Conservation (phyloP, 768 basidiomycete species). For the Podaxis sp. region DNA sequence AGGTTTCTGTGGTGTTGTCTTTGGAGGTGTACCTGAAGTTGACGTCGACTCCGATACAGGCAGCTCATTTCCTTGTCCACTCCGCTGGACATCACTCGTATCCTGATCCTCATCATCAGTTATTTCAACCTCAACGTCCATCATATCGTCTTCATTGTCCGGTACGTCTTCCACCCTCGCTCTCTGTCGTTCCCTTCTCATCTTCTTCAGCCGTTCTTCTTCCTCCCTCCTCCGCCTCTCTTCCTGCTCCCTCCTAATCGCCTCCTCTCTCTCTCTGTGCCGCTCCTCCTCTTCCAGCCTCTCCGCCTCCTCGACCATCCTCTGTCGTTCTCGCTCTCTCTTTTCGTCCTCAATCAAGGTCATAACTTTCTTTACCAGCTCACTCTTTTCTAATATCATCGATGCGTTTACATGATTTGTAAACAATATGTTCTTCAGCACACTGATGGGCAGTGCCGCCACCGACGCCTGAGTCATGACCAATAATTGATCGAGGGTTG, state of each 20-base stretch:
- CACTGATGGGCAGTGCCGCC: slow-evolving; percentile 60
- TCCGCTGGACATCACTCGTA: background rate
- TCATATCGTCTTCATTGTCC: slow-evolving; percentile 20
- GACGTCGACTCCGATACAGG: background rate
- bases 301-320: slow-evolving; percentile 44
- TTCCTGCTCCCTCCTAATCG: slow-evolving; percentile 30
- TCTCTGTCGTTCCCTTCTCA: slow-evolving; percentile 22
- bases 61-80: background rate
- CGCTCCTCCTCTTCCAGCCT: slow-evolving; percentile 41
- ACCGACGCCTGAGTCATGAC: slow-evolving; percentile 57
- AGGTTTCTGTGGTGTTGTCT: slow-evolving; percentile 28
- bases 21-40: slow-evolving; percentile 18
- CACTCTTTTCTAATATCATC: slow-evolving; percentile 82
- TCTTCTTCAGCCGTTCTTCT: slow-evolving; percentile 17
- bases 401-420: slow-evolving; percentile 80
- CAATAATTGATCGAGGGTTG: slow-evolving; percentile 70
- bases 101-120: slow-evolving; percentile 14
- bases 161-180: slow-evolving; percentile 20
- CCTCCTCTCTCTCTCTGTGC: slow-evolving; percentile 37
- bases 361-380: slow-evolving; percentile 72
- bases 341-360: slow-evolving; percentile 65
- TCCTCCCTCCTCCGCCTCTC: slow-evolving; percentile 17
- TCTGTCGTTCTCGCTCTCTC: slow-evolving; percentile 48
- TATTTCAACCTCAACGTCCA: slow-evolving; percentile 14
- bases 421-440: slow-evolving; percentile 78